Evolutionary conservation across 2,329 filamentous ascomycete species (phyloP).

Genomic region (Aspergillus fumigatus): DNA sequence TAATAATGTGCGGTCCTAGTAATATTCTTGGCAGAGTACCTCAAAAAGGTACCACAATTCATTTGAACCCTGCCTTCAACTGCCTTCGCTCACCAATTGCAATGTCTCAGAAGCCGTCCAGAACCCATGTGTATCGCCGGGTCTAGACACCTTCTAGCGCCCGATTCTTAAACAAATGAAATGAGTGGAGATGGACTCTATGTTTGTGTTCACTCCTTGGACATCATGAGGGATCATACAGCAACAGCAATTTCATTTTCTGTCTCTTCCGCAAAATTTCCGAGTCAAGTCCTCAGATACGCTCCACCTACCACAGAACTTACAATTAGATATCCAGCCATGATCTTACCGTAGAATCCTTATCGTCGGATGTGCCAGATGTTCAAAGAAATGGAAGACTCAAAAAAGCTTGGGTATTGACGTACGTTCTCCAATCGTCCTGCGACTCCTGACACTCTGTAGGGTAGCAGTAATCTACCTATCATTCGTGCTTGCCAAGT

Average conservation of each 20-base stretch:
- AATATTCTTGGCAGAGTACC: neutral
- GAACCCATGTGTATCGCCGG: neutral
- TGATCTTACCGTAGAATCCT: neutral
- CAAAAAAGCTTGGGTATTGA: neutral
- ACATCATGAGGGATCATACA: neutral
- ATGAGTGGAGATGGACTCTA: neutral
- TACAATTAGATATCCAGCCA: neutral
- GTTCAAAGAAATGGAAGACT: neutral
- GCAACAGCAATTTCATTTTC: neutral
- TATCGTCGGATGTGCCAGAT: neutral
- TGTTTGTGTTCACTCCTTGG: neutral
- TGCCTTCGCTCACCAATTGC: neutral
- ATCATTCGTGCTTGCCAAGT: too few relatives aligned
- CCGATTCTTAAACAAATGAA: neutral
- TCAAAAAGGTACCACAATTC: neutral
- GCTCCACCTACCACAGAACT: neutral
- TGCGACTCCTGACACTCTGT: neutral
- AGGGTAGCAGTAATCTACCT: too few relatives aligned
- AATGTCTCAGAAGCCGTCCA: neutral
- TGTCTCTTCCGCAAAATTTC: neutral
- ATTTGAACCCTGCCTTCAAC: too few relatives aligned
- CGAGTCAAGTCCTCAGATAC: neutral
- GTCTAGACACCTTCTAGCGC: neutral
- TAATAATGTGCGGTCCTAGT: neutral
- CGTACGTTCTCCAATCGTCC: neutral